Percentiles rank a stretch among this genome's conserved stretches.
These are phyloP conservation scores for Austropuccinia psidii DNA, from an alignment of 1,284 basidiomycete genomes.

Conservation along the genomic window DNA sequence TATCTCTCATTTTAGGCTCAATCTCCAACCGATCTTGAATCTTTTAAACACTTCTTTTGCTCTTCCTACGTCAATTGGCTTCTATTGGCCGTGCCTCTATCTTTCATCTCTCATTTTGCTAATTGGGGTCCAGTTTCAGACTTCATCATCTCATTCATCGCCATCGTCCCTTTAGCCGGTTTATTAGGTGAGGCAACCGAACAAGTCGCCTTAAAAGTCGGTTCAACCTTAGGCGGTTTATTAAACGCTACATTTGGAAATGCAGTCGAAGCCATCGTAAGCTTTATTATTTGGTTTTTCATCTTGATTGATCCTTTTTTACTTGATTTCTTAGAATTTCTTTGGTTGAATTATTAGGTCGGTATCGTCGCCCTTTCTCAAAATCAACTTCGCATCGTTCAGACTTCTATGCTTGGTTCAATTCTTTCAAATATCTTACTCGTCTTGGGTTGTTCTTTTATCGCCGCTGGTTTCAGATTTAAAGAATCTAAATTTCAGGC, in stretches of 20 bases:
- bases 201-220: slow-evolving; percentile 58
- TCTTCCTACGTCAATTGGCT: slow-evolving; percentile 68
- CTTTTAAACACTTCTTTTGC: slow-evolving; percentile 62
- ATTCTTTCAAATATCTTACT: slow-evolving; percentile 82
- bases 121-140: slow-evolving; percentile 69
- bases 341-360: slow-evolving; percentile 26
- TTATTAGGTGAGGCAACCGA: slow-evolving; percentile 78
- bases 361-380: slow-evolving; percentile 72
- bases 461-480: slow-evolving; percentile 59
- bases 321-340: neutral
- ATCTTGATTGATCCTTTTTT: neutral
- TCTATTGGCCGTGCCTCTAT: slow-evolving; percentile 67
- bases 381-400: slow-evolving; percentile 73
- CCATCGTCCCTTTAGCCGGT: slow-evolving; percentile 79
- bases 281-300: neutral
- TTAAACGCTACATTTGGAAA: slow-evolving; percentile 73
- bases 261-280: slow-evolving; percentile 53
- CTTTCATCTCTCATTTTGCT: slow-evolving; percentile 56
- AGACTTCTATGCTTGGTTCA: slow-evolving; percentile 70
- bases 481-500: slow-evolving; percentile 66
- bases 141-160: slow-evolving; percentile 74
- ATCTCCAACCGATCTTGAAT: slow-evolving; percentile 45
- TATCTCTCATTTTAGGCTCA: neutral
- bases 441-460: slow-evolving; percentile 78
- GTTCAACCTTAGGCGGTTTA: slow-evolving; percentile 72